Conservation (phyloP, 306 rosid genomes). For the Pyrus betulifolia region DNA sequence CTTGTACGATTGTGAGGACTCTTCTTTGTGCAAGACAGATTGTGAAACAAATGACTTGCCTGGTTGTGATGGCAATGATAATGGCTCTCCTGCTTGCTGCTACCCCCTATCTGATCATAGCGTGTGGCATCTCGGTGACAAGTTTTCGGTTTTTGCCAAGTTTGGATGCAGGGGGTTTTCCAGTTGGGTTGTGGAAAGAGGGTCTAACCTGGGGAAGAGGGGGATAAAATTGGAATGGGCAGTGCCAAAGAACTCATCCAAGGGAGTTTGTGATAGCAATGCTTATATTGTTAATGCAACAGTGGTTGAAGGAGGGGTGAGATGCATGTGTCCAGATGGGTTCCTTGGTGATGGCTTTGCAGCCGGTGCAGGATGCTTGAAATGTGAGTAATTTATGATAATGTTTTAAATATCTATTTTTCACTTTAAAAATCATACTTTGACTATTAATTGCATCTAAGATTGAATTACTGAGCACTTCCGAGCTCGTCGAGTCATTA, state of each 20-base stretch:
- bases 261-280: conserved; percentile 45
- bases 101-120: conserved; percentile 82
- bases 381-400: conserved; percentile 33
- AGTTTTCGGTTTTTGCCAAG: conserved; percentile 57
- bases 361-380: conserved; percentile 68
- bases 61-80: conserved; percentile 53
- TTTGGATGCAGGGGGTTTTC: conserved; percentile 91
- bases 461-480: not conserved
- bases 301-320: conserved; percentile 40
- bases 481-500: not conserved
- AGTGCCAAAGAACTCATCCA: conserved; percentile 52
- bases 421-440: not conserved
- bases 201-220: conserved; percentile 55
- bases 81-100: conserved; percentile 68
- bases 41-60: conserved; percentile 63
- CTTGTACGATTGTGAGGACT: conserved; percentile 89
- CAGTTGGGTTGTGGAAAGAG: conserved; percentile 70
- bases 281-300: conserved; percentile 56
- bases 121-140: conserved; percentile 63
- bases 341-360: conserved; percentile 78
- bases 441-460: not conserved
- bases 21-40: conserved; percentile 70
- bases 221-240: conserved; percentile 95
- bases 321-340: conserved; percentile 71
- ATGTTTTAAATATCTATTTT: not conserved